These are phyloP conservation scores for Suillus spraguei DNA, from an alignment of 768 basidiomycete genomes.

Conservation along the genomic window DNA sequence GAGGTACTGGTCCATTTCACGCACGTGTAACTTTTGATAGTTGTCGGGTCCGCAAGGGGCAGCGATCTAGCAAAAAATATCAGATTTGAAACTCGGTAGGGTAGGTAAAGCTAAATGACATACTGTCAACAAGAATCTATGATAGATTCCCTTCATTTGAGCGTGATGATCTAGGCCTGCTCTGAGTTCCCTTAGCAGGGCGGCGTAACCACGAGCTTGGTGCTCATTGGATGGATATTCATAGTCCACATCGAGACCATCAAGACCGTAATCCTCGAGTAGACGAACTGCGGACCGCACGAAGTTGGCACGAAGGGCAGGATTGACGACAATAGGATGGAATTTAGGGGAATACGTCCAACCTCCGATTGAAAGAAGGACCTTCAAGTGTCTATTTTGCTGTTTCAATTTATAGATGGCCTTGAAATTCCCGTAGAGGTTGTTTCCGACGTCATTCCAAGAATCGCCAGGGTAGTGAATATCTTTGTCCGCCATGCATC, in stretches of 20 bases:
- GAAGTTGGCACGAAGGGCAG: conserved; percentile 67
- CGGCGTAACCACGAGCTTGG: conserved; percentile 83
- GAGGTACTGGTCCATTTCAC: conserved; percentile 85
- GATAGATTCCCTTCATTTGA: conserved; percentile 56
- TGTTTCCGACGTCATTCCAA: conserved; percentile 90
- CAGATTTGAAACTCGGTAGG: conserved; percentile 11
- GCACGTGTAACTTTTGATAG: conserved; percentile 75
- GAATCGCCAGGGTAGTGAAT: conserved; percentile 96
- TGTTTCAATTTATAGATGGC: conserved; percentile 92
- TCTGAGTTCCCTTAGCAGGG: conserved; percentile 78
- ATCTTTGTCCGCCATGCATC: conserved; percentile 94
- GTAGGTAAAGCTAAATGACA: conserved; percentile 10
- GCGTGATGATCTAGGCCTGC: conserved; percentile 77
- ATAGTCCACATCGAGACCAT: no score
- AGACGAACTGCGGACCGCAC: conserved; percentile 79
- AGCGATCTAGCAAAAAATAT: conserved; percentile 59
- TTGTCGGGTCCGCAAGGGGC: conserved; percentile 91
- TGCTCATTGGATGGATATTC: conserved; percentile 33
- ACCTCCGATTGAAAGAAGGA: conserved; percentile 89
- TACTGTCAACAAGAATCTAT: conserved; percentile 76
- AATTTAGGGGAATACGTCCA: conserved; percentile 93
- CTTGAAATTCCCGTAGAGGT: conserved; percentile 96
- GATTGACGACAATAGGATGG: conserved; percentile 75
- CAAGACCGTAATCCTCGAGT: conserved; percentile 48
- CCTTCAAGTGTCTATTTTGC: conserved; percentile 75